Evolutionary conservation across 331 rosid genomes (phyloP).

Genomic region (Malus hybrid): DNA sequence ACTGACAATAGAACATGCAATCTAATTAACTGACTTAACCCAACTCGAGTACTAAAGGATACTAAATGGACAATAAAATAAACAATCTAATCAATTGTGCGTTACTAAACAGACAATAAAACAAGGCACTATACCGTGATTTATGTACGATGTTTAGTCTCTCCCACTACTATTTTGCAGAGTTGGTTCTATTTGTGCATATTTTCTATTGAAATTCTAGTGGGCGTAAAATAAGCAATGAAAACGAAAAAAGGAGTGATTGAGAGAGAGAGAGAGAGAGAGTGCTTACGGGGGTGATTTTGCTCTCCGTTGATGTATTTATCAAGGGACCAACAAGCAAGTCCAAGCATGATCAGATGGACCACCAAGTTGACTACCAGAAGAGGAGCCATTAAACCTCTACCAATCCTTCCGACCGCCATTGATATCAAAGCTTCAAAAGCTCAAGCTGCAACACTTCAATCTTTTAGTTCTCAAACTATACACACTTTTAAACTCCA

Average conservation of each 20-base stretch:
- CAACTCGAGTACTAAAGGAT: not conserved
- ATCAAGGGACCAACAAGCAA: constrained; percentile 42
- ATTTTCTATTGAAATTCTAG: too few species aligned
- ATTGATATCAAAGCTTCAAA: not conserved
- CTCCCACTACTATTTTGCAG: too few species aligned
- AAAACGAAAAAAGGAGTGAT: not conserved
- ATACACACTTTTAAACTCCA: too few species aligned
- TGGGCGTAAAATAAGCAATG: too few species aligned
- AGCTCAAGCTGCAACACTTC: not conserved
- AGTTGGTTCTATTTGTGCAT: too few species aligned
- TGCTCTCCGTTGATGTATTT: constrained; percentile 34
- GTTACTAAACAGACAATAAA: too few species aligned
- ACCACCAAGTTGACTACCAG: constrained; percentile 26
- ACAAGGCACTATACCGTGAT: too few species aligned
- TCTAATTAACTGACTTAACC: too few species aligned
- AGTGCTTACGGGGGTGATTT: constrained; percentile 27
- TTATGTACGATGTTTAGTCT: too few species aligned
- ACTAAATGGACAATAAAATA: too few species aligned
- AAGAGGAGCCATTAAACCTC: constrained; percentile 28
- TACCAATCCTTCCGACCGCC: constrained; percentile 27
- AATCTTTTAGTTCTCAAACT: not conserved
- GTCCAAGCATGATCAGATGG: constrained; percentile 23
- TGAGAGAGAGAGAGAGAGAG: not conserved
- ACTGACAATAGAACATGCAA: too few species aligned
- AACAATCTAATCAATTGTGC: too few species aligned